Evolutionary conservation across 192 early-diverging fungal genomes (phyloP).

Genomic region (Mortierella antarctica): DNA sequence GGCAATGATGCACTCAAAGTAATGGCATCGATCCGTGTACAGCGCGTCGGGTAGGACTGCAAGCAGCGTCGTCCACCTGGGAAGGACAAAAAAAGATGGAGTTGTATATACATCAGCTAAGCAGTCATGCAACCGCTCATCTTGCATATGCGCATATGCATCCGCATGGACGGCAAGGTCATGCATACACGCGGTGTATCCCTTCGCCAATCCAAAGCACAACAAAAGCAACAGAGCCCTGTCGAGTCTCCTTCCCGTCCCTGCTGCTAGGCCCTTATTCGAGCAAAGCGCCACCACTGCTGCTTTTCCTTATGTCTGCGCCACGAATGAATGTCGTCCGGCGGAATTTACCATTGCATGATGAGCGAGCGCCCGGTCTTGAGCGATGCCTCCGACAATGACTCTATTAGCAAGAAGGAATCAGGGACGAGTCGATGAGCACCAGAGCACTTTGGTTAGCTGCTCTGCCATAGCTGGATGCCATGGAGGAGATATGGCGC

Average conservation of each 20-base stretch:
- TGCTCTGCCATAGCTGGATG: background rate
- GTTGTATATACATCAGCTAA: background rate
- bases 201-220: too few species aligned
- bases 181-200: too few species aligned
- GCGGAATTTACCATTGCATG: conserved; percentile 44
- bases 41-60: conserved; percentile 41
- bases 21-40: conserved; percentile 56
- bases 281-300: too few species aligned
- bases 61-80: conserved; percentile 57
- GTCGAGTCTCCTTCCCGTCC: too few species aligned
- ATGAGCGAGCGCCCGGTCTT: conserved; percentile 47
- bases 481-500: too few species aligned
- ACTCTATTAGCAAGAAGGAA: conserved; percentile 18
- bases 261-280: too few species aligned
- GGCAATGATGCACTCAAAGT: conserved; percentile 60
- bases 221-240: too few species aligned
- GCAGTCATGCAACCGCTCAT: too few species aligned
- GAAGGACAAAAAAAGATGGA: too few species aligned
- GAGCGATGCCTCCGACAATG: conserved; percentile 39
- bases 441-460: background rate
- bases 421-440: background rate
- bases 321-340: background rate
- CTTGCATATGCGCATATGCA: too few species aligned
- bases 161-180: too few species aligned
- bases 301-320: too few species aligned